Conservation (phyloP, 306 rosid species). For the Cucurbita maxima region DNA sequence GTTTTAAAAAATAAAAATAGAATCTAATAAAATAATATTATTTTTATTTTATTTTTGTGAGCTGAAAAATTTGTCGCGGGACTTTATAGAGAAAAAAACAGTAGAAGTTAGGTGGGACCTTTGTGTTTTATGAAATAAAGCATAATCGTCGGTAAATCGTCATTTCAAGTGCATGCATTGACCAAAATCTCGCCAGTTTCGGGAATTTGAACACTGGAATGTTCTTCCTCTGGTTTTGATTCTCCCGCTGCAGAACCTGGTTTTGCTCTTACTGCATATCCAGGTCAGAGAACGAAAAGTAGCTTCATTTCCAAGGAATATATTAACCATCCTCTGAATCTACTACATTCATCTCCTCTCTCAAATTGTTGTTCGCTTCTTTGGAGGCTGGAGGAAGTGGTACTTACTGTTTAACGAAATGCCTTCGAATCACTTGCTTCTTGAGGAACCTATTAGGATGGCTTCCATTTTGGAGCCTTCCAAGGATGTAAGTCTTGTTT, state of each 20-base stretch:
- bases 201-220: not conserved
- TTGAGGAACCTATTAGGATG: conserved; percentile 91
- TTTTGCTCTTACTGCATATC: not conserved
- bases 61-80: no score
- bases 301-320: not conserved
- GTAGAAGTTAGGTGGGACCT: no score
- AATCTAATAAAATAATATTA: no score
- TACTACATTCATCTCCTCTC: not conserved
- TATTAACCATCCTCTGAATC: not conserved
- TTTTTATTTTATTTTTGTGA: no score
- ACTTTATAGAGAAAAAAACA: no score
- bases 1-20: no score
- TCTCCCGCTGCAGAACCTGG: not conserved
- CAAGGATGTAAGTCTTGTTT: conserved; percentile 35
- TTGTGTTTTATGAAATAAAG: no score
- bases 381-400: not conserved
- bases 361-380: not conserved
- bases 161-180: not conserved
- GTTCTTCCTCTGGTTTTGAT: not conserved
- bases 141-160: not conserved
- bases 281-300: not conserved
- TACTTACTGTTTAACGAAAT: conserved; percentile 11
- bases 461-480: conserved; percentile 85
- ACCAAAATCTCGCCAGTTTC: not conserved
- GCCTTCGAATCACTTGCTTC: conserved; percentile 82